Percentiles rank a stretch among this genome's conserved stretches.
These are phyloP conservation scores for Cercospora sp. DNA, from an alignment of 2,329 filamentous ascomycete genomes.

Conservation along the genomic window DNA sequence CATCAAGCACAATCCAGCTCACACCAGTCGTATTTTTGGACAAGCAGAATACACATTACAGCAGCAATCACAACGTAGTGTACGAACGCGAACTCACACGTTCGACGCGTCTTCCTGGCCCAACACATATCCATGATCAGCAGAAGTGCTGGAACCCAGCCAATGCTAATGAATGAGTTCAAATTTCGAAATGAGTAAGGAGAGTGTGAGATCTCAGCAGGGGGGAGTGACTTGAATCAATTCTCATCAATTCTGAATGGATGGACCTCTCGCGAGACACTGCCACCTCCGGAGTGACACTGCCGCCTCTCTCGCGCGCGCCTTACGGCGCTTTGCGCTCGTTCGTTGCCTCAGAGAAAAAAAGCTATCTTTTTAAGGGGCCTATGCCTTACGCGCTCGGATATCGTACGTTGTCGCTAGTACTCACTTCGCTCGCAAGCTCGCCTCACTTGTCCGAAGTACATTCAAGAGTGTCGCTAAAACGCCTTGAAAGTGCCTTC, in stretches of 20 bases:
- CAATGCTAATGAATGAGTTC: neutral
- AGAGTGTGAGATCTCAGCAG: too few species aligned
- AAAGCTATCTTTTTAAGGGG: neutral
- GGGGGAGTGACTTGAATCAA: too few species aligned
- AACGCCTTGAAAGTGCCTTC: too few species aligned
- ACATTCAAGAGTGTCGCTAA: neutral
- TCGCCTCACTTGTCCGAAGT: neutral
- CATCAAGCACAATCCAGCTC: neutral
- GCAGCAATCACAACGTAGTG: neutral
- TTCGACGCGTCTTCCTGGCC: neutral
- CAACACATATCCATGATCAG: neutral
- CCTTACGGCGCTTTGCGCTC: neutral
- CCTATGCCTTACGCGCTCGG: neutral
- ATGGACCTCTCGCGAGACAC: too few species aligned
- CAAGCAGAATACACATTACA: neutral
- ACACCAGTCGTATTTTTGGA: neutral
- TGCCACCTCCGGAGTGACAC: neutral
- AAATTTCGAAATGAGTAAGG: too few species aligned
- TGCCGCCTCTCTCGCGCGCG: neutral
- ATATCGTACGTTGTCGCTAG: neutral
- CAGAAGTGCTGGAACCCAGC: neutral
- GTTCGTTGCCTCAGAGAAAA: neutral
- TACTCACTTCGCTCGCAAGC: neutral
- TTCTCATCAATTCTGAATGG: too few species aligned
- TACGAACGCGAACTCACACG: neutral